Base-by-base conservation (phyloP, 2,329 filamentous ascomycete species). In the Fusarium sp. region DNA sequence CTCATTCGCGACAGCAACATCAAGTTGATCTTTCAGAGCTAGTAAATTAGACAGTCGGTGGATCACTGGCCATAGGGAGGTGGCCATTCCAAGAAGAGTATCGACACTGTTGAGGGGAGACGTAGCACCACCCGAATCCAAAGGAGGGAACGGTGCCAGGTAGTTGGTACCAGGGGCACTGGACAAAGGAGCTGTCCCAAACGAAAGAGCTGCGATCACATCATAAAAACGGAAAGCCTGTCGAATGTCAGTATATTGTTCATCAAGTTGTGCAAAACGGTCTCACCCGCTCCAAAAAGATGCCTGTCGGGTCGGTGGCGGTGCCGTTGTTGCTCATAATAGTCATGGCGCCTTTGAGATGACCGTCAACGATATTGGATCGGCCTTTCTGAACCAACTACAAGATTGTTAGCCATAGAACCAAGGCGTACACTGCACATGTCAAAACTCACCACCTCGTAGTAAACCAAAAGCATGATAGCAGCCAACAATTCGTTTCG, bases 201-300 rank as follows among this genome's bases (percentile, higher is more conserved):
- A 83, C 0, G 87, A 90, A 30, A 90, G 78, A 2, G 88, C 87
- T 7, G 87, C 84, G 56, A 89, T 89, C 22, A 90, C 87, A 72
- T 90, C 87, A 76, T 90, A 89, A 70, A 89, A 90, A 7, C 86
- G 83, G 68, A 90, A 90, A 2, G 87, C 87, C 87, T 89, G 55
- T 30, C 33, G 24, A 19, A 15, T 15, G 24, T 60, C 24, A 60
- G 20, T 11, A 28, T 49, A 39, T 28, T n/a, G 40, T 40, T n/a
- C 32, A 22, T 30, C 17, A n/a, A 32, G 14, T 7, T 9, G 13
- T 11, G 3, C 13, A 24, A 14, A 54, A 30, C 52, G 19, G 28
- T 74, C 78, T 57, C 78, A 89, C 87, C 15, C 87, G 80, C 75
- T 89, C 87, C 4, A 90, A 77, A 65, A 90, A 90, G 41, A 83